These are phyloP conservation scores for Candida adriatica DNA, from an alignment of 805 yeast species.

Conservation along the genomic window DNA sequence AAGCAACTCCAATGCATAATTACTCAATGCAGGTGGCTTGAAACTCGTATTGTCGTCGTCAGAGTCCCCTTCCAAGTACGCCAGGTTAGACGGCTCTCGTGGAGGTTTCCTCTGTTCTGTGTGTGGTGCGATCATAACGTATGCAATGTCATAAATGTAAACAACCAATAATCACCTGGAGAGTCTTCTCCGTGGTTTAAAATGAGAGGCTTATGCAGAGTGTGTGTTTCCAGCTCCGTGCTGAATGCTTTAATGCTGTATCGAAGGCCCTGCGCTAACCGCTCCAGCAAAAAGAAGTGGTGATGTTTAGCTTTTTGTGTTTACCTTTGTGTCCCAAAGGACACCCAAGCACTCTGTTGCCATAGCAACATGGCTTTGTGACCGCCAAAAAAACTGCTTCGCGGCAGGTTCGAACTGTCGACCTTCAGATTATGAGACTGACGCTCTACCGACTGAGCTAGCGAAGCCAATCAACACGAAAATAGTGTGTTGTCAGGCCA, in stretches of 20 bases:
- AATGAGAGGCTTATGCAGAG: no score
- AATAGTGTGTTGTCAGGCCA: no score
- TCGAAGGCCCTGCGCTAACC: no score
- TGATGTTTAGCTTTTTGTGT: constrained; percentile 12
- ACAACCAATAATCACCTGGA: no score
- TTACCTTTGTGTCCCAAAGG: constrained; percentile 3
- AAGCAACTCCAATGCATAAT: constrained; percentile 48
- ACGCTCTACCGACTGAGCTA: constrained; percentile 55
- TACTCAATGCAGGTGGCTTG: constrained; percentile 54
- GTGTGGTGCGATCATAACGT: no score
- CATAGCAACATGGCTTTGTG: constrained; percentile 1
- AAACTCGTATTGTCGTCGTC: constrained; percentile 42
- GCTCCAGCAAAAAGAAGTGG: no score
- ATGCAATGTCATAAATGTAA: no score
- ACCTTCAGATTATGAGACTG: constrained; percentile 53
- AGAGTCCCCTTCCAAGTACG: constrained; percentile 21
- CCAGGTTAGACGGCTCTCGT: no score
- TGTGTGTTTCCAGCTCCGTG: no score
- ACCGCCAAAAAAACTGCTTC: constrained; percentile 29
- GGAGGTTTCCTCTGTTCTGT: no score
- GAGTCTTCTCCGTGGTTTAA: no score
- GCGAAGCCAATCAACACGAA: constrained; percentile 41
- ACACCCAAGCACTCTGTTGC: constrained; percentile 9
- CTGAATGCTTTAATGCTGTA: no score
- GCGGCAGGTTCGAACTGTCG: constrained; percentile 51